Base-by-base conservation (phyloP, 2,329 filamentous ascomycete species). In the Trichoderma simmonsii region DNA sequence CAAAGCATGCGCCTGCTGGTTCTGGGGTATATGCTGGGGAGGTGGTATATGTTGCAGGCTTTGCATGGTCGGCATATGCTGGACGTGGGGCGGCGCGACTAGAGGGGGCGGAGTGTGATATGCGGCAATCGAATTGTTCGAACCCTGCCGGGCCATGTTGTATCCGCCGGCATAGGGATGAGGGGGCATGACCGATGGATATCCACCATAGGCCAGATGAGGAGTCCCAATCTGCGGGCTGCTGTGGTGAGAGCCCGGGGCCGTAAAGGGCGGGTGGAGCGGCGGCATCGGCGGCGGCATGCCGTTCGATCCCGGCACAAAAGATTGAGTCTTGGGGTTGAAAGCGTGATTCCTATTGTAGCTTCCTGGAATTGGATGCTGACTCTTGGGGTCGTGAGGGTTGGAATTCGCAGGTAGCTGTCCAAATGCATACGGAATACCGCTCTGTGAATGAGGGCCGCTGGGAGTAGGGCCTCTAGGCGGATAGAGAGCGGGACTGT, bases 321-420 rank as follows among this genome's bases (percentile, higher is more conserved):
- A 98, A 0, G 95, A 93, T 78, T 97, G 93, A 18, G 93, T 98
- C 83, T 97, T 95, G 1, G 95, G 95, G 79, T 98, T 98, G 84
- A 98, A 98, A 14, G 92, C 90, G 77, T 94, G 93, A 66, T 82
- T 83, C 72, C 94, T 88, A 78, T 92, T 93, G 75, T 89, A 97
- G 81, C 92, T 96, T 43, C 93, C 93, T 15, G 94, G 93, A 71
- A 97, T 90, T 6, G 93, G 93, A 79, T 97, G 93, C 78, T 94
- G 92, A 72, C 88, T 89, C 80, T 92, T 91, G 9, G 90, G 89
- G 77, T 92, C 92, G 73, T 92, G 87, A 30, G 93, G 90, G 63
- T 91, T 90, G 66, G 87, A 85, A 74, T 92, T 89, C 21, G 86
- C 88, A 4, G 93, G 92, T 61, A 95, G 86, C 78, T 97, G 93